These are phyloP conservation scores for Dispira simplex DNA, from an alignment of 192 early-diverging fungal genomes.

Conservation along the genomic window DNA sequence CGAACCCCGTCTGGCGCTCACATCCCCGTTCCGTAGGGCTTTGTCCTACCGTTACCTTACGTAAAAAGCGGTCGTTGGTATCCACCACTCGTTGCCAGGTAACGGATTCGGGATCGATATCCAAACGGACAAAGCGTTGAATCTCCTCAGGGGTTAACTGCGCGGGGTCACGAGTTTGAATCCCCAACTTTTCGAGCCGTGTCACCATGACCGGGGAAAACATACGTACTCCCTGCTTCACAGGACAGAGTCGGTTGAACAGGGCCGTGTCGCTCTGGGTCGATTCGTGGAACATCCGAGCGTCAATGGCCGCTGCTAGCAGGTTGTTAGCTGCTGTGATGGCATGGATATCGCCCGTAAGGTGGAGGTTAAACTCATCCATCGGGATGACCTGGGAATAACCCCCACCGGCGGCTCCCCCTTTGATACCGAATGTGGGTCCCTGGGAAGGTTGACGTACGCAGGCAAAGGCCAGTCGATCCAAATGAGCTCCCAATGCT, in stretches of 20 bases:
- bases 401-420: constrained; percentile 93
- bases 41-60: constrained; percentile 81
- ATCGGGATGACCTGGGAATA: constrained; percentile 99
- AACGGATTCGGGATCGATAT: constrained; percentile 90
- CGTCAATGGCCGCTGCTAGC: constrained; percentile 93
- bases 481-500: constrained; percentile 87
- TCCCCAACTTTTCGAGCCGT: constrained; percentile 62
- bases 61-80: constrained; percentile 91
- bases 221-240: constrained; percentile 65
- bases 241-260: constrained; percentile 76
- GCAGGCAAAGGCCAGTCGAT: constrained; percentile 81
- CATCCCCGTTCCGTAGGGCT: constrained; percentile 76
- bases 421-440: constrained; percentile 98
- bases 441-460: constrained; percentile 99
- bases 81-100: constrained; percentile 96
- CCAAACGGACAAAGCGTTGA: constrained; percentile 66
- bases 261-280: constrained; percentile 53
- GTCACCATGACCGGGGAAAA: constrained; percentile 79
- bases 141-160: constrained; percentile 69
- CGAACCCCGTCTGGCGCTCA: constrained; percentile 83
- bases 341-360: constrained; percentile 98
- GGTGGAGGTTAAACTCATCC: constrained; percentile 98
- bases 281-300: constrained; percentile 92
- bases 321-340: constrained; percentile 97
- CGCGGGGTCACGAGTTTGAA: constrained; percentile 61